Conservation (phyloP, 2,329 filamentous ascomycete species). For the Fusarium armeniacum region DNA sequence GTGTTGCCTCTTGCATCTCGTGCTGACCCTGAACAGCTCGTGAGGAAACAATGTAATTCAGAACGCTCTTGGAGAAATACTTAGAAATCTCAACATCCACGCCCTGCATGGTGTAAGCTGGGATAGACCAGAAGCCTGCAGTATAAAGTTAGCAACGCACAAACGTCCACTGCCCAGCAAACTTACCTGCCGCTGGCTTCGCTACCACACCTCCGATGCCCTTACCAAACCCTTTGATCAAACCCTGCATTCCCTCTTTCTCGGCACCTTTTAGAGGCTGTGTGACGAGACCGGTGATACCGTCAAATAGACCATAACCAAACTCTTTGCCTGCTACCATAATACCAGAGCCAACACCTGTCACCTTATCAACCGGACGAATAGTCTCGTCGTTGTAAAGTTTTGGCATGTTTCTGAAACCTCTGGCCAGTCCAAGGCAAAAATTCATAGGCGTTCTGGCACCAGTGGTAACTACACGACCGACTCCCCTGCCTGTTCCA, state of each 20-base stretch:
- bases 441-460: slow-evolving; percentile 88
- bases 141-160: not conserved
- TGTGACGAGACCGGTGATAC: slow-evolving; percentile 82
- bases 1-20: slow-evolving; percentile 68
- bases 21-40: slow-evolving; percentile 81
- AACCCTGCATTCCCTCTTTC: slow-evolving; percentile 67
- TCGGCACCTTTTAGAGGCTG: slow-evolving; percentile 76
- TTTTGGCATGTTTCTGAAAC: slow-evolving; percentile 88
- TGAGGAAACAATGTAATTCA: slow-evolving; percentile 84
- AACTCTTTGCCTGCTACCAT: slow-evolving; percentile 84
- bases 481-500: slow-evolving; percentile 75
- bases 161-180: not conserved
- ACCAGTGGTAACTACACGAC: slow-evolving; percentile 80
- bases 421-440: slow-evolving; percentile 83
- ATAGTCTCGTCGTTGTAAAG: slow-evolving; percentile 89
- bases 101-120: slow-evolving; percentile 87
- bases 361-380: slow-evolving; percentile 82
- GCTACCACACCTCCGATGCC: slow-evolving; percentile 85
- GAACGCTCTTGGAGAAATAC: slow-evolving; percentile 76
- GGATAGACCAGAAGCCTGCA: slow-evolving; percentile 74
- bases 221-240: slow-evolving; percentile 84
- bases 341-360: slow-evolving; percentile 80
- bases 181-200: slow-evolving; percentile 83
- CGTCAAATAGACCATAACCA: slow-evolving; percentile 83
- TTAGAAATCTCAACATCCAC: slow-evolving; percentile 83